phyloP scores from a whole-genome alignment of 768 basidiomycete genomes.

The Trametes coccinea region DNA sequence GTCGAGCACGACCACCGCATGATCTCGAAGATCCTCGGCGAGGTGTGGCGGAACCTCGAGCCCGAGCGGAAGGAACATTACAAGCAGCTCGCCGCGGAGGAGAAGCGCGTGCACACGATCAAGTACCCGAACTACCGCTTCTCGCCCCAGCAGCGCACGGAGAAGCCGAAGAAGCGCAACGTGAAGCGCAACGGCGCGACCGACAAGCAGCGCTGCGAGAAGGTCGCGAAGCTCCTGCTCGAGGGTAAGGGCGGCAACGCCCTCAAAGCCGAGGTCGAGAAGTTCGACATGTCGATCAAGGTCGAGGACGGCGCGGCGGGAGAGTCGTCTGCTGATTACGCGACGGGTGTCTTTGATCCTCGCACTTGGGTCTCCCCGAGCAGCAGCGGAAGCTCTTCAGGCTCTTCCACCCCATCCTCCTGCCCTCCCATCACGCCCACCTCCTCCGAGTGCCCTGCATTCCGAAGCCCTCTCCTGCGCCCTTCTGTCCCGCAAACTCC shows the following conservation, averaged over 20 bases:
- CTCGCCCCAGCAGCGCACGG: constrained; percentile 39
- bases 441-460: neutral
- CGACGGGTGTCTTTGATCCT: constrained; percentile 18
- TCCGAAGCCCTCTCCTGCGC: constrained; percentile 14
- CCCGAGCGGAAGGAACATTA: constrained; percentile 48
- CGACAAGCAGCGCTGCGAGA: constrained; percentile 38
- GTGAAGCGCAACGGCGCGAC: constrained; percentile 32
- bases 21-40: constrained; percentile 71
- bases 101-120: constrained; percentile 54
- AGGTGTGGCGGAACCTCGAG: constrained; percentile 66
- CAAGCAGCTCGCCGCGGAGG: constrained; percentile 53
- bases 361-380: neutral
- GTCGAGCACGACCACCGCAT: constrained; percentile 41
- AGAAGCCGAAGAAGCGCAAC: constrained; percentile 20
- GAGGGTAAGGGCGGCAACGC: constrained; percentile 35
- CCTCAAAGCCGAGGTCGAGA: constrained; percentile 23
- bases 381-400: neutral
- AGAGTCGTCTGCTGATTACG: constrained; percentile 3
- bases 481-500: neutral
- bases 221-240: constrained; percentile 38
- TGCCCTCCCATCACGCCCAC: neutral
- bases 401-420: neutral
- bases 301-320: neutral
- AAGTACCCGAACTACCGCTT: constrained; percentile 65
- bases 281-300: constrained; percentile 14